Percentiles rank a stretch among this genome's conserved stretches.
Conservation (phyloP, 2,329 filamentous ascomycete genomes). For the Stagonosporopsis cucurbitacearum region DNA sequence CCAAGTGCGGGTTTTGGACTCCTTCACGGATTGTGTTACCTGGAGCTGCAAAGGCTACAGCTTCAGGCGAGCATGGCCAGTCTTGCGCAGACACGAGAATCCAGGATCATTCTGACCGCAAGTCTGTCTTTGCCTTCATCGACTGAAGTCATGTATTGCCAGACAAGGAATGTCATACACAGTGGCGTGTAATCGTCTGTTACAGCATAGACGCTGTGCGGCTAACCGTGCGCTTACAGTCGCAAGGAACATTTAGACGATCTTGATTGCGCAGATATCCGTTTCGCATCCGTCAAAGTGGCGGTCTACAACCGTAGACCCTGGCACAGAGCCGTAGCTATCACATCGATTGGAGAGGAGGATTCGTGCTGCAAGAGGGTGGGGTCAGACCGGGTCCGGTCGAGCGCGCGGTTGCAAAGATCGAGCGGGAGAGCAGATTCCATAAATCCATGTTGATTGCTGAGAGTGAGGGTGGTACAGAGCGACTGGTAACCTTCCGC, state of each 20-base stretch:
- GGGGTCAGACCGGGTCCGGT: not conserved
- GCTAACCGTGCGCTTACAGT: not conserved
- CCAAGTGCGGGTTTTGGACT: not conserved
- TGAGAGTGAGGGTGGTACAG: slow-evolving; percentile 1
- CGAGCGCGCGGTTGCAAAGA: slow-evolving; percentile 6
- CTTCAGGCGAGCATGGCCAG: not conserved
- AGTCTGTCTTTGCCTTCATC: not conserved
- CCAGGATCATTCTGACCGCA: not conserved
- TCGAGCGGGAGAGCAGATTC: slow-evolving; percentile 4
- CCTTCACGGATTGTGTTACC: not conserved
- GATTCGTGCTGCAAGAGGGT: slow-evolving; percentile 8
- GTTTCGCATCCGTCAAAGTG: slow-evolving; percentile 3
- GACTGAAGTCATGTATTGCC: not conserved
- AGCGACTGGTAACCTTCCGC: not conserved
- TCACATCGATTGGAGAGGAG: slow-evolving; percentile 6
- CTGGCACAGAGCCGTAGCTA: slow-evolving; percentile 6
- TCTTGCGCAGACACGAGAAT: not conserved
- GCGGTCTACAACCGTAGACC: slow-evolving; percentile 12
- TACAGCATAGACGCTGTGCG: slow-evolving; percentile 2
- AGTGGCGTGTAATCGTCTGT: not conserved
- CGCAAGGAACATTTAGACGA: slow-evolving; percentile 10
- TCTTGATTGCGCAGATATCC: slow-evolving; percentile 16
- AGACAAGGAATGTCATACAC: not conserved
- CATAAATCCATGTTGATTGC: not conserved
- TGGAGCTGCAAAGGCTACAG: not conserved